phyloP scores from a whole-genome alignment of 164 flowering plant species.

The Sextonia rubra region DNA sequence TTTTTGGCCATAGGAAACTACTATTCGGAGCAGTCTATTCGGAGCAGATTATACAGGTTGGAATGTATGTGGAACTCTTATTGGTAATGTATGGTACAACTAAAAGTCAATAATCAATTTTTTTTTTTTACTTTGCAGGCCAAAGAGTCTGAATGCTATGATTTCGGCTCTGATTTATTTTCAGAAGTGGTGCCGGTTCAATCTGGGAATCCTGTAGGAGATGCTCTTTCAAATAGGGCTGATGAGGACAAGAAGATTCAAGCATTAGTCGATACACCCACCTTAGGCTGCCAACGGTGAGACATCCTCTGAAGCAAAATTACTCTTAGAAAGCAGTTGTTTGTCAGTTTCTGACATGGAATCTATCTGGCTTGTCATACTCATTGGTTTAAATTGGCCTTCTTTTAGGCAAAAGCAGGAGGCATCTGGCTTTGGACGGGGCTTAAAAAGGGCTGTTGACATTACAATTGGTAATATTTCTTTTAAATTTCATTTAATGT shows the following conservation, averaged over 20 bases:
- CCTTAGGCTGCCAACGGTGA: conserved; percentile 89
- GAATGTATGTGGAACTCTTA: neutral
- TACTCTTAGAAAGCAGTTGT: neutral
- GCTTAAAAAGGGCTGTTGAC: conserved; percentile 71
- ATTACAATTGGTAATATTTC: conserved; percentile 67
- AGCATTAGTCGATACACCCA: conserved; percentile 78
- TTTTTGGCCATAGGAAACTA: too few relatives aligned
- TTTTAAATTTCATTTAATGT: neutral
- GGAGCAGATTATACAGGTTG: too few relatives aligned
- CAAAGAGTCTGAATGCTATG: too few relatives aligned
- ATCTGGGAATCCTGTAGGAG: conserved; percentile 32
- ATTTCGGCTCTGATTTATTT: conserved; percentile 84
- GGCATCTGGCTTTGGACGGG: conserved; percentile 70
- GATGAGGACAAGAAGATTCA: conserved; percentile 91
- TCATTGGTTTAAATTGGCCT: neutral
- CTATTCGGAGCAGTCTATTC: too few relatives aligned
- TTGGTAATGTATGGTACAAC: neutral
- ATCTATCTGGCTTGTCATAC: neutral
- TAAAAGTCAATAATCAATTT: neutral
- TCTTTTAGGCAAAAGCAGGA: conserved; percentile 61
- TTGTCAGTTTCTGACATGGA: too few relatives aligned
- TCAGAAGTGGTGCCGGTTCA: conserved; percentile 61
- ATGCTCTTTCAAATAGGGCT: conserved; percentile 55
- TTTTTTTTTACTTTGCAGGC: conserved; percentile 34
- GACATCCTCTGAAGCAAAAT: conserved; percentile 10